Evolutionary conservation across 495 filamentous ascomycete genomes (phyloP), one percentile per base, ranked within the genome.

Genomic region (Podospora appendiculata): DNA sequence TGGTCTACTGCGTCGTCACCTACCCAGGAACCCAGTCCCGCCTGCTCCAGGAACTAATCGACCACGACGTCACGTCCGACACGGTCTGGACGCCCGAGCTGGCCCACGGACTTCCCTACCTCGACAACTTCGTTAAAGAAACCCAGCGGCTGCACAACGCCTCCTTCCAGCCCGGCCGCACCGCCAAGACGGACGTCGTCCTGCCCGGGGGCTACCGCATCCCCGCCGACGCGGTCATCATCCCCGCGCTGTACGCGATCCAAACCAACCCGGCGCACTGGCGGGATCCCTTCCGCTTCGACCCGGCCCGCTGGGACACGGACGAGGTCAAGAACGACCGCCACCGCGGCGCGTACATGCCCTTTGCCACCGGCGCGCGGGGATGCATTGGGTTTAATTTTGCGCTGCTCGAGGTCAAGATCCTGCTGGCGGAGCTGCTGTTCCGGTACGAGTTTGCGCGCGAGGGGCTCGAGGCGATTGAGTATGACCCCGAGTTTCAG

Each of bases 331-430:
- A 78, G 62, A 66, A 62, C 13, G 41, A 36, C 41, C 45, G 69
- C 8, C 74, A 72, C 41, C 67, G 68, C 41, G 66, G 58, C 2
- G 55, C 72, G 1, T 83, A 82, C 57, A 64, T 74, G 4, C 79
- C 79, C 0, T 82, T 83, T 44, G 78, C 71, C 0, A 65, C 69
- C 8, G 79, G 79, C 0, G 63, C 64, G 0, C 60, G 80, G 0
- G 67, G 66, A 56, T 82, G 79, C 57, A 78, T 83, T 50, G 79
- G 78, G 0, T 82, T 81, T 59, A 82, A 80, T 59, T 77, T 82
- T 58, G 80, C 79, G 0, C 55, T 83, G 17, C 62, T 67, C 44
- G 77, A 83, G 52, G 63, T 80, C 52, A 79, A 79, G 64, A 63
- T 76, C 1, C 65, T 80, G 33, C 45, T 83, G 45, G 55, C 69